Evolutionary conservation across 2,329 filamentous ascomycete genomes (phyloP).

Genomic region (Aspergillus fumigatiaffinis): DNA sequence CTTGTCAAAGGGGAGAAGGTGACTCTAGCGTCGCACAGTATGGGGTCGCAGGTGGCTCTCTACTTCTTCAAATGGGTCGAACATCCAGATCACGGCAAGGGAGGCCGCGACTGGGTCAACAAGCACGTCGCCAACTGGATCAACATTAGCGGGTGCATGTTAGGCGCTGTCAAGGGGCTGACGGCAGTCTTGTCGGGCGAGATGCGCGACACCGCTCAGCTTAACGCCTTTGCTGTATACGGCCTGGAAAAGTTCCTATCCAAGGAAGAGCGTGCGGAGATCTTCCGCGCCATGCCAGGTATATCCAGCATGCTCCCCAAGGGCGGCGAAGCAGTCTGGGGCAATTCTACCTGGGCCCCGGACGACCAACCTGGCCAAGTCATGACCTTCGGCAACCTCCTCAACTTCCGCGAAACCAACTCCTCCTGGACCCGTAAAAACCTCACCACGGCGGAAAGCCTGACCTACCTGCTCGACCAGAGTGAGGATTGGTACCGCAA

Average conservation of each 20-base stretch:
- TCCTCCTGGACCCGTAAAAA: conserved; percentile 65
- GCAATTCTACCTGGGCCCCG: conserved; percentile 78
- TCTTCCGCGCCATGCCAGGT: conserved; percentile 95
- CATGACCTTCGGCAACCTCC: conserved; percentile 70
- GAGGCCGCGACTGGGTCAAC: conserved; percentile 86
- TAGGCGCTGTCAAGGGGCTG: conserved; percentile 86
- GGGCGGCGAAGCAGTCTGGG: conserved; percentile 93
- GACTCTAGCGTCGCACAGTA: conserved; percentile 87
- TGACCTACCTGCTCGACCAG: conserved; percentile 72
- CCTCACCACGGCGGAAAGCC: conserved; percentile 72
- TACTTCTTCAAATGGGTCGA: conserved; percentile 81
- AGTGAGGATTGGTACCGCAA: conserved; percentile 82
- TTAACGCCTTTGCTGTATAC: conserved; percentile 95
- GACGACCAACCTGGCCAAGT: conserved; percentile 75
- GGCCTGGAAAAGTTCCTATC: conserved; percentile 93
- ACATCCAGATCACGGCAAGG: conserved; percentile 69
- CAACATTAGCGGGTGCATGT: conserved; percentile 97
- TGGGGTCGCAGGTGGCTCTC: conserved; percentile 93
- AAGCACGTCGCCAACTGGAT: conserved; percentile 90
- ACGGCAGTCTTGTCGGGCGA: conserved; percentile 90
- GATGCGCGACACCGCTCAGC: conserved; percentile 96
- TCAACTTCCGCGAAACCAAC: conserved; percentile 71
- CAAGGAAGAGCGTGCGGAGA: conserved; percentile 82
- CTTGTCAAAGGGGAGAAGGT: conserved; percentile 72
- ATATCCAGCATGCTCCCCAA: conserved; percentile 96